A percentile compares a stretch with the other conserved stretches of the same genome.
Conservation (phyloP, 192 early-diverging fungal species). For the Coemansia pectinata region DNA sequence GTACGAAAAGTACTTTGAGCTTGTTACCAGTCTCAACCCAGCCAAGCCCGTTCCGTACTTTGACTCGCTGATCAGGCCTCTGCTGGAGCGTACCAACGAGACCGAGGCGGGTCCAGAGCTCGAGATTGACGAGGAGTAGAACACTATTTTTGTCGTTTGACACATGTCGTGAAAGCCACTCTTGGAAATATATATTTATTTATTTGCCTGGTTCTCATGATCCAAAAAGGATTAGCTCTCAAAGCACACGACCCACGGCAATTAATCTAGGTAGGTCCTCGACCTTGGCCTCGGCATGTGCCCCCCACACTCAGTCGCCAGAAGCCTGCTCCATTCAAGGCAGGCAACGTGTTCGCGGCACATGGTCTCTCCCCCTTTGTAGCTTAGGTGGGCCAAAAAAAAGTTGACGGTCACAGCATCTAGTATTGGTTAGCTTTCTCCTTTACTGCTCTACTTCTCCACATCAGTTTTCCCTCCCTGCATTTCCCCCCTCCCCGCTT, state of each 20-base stretch:
- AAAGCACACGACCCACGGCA: neutral
- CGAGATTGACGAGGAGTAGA: conserved; percentile 63
- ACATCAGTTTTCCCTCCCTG: neutral
- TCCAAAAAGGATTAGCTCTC: too few relatives aligned
- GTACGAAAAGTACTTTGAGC: conserved; percentile 84
- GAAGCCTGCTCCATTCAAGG: neutral
- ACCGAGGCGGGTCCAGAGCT: conserved; percentile 62
- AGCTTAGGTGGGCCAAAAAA: neutral
- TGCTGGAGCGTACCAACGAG: conserved; percentile 64
- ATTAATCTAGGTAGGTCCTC: neutral
- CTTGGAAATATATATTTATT: too few relatives aligned
- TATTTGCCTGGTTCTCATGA: too few relatives aligned
- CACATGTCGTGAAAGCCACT: too few relatives aligned
- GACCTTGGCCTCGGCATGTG: neutral
- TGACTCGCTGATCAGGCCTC: conserved; percentile 72
- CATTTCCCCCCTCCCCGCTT: neutral
- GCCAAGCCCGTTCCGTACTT: conserved; percentile 75
- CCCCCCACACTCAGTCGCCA: neutral
- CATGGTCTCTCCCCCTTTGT: neutral
- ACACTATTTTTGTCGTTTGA: neutral
- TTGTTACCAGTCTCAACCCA: conserved; percentile 78
- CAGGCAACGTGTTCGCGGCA: neutral
- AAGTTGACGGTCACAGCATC: neutral
- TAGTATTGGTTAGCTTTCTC: neutral
- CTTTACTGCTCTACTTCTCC: neutral